Evolutionary conservation across 768 basidiomycete species (phyloP), one percentile per base, ranked within the genome.

Genomic region (Mycena kentingensis): DNA sequence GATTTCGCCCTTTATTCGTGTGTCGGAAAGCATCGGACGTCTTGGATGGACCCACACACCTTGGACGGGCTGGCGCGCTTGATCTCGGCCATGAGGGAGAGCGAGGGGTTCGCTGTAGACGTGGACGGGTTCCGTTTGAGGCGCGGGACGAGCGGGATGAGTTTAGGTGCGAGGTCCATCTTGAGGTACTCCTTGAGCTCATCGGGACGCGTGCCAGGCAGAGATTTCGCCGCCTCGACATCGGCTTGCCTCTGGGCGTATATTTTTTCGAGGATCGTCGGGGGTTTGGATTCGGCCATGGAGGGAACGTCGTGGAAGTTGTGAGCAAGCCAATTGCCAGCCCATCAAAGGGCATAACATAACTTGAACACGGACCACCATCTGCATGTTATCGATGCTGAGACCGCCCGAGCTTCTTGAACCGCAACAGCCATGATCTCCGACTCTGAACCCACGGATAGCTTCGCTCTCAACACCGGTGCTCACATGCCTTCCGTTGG

Each of bases 61-160:
- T 98, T 98, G 27, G 92, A 95, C 0, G 97, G 97, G 4, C 92
- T 94, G 2, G 97, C 97, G 13, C 97, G 92, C 71, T 99, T 99
- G 69, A 98, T 89, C 71, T 98, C 96, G 15, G 95, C 95, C 72
- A 98, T 87, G 48, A 98, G 77, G 1, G 93, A 82, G 19, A 75
- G 75, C n/a, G n/a, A n/a, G n/a, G n/a, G n/a, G n/a, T n/a, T n/a
- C n/a, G n/a, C n/a, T n/a, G n/a, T n/a, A n/a, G 61, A 69, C n/a
- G 70, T 72, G n/a, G 71, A 57, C 16, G 62, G 49, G 6, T 71
- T 74, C 46, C 77, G 67, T 58, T 77, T 81, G 50, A 94, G 78
- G 8, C 93, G 89, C 8, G 78, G 58, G 24, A 87, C 66, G 64
- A 98, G 84, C 4, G 85, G 77, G 38, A 94, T 86, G 42, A 85